Conservation (phyloP, 2,329 filamentous ascomycete species). For the Aschersonia sp. region DNA sequence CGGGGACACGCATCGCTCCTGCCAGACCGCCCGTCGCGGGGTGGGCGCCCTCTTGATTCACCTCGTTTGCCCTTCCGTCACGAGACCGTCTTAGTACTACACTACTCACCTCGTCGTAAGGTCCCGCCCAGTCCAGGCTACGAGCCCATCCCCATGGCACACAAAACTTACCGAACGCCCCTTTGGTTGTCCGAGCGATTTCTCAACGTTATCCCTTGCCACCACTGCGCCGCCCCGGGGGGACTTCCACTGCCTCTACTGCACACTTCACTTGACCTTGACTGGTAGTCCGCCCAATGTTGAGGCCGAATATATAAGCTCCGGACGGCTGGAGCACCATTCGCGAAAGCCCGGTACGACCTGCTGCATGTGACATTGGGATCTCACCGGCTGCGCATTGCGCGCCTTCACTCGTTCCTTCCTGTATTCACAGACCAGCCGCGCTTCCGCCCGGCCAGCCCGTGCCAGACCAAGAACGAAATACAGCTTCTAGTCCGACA, state of each 20-base stretch:
- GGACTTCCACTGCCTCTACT: neutral
- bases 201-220: neutral
- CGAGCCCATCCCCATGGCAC: neutral
- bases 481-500: too few species aligned
- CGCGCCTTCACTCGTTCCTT: too few species aligned
- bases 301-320: too few species aligned
- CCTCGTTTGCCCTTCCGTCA: slow-evolving; percentile 1
- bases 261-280: too few species aligned
- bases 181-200: neutral
- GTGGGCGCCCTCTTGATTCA: neutral
- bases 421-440: too few species aligned
- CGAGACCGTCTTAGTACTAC: neutral
- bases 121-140: neutral
- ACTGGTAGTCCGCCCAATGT: too few species aligned
- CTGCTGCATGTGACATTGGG: too few species aligned
- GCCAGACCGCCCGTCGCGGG: neutral
- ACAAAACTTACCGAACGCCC: neutral
- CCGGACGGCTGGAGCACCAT: too few species aligned
- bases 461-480: too few species aligned
- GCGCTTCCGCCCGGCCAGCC: too few species aligned
- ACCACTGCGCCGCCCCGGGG: neutral
- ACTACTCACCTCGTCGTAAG: neutral
- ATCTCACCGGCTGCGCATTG: too few species aligned
- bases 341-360: too few species aligned
- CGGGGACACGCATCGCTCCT: neutral